Evolutionary conservation across 441 rosid species (phyloP), one percentile per base, ranked within the genome.

Genomic region (Gossypium schwendimanii): DNA sequence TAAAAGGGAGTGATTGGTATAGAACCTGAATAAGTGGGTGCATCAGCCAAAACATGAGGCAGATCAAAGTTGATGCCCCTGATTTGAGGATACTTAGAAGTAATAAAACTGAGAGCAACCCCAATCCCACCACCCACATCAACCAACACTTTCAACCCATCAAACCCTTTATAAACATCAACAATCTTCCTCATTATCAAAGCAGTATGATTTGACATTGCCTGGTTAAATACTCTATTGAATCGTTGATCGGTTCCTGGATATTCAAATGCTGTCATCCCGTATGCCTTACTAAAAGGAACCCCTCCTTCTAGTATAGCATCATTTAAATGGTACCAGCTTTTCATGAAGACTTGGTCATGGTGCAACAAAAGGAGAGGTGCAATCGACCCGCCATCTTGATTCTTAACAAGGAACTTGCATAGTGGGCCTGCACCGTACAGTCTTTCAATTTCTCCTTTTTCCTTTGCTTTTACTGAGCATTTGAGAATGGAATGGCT

Each of bases 111-210:
- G 5, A 81, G 81, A 68, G 81, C 76, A 39, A 71, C 79, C 50
- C 82, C 81, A 69, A 75, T 74, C 24, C 82, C 82, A 53, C 78
- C 86, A 9, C 80, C 79, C 24, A 84, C 78, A 74, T 79, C 83
- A 15, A 84, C 83, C 71, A 81, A 58, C 17, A 78, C 62, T 23
- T 74, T 52, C 31, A 79, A 10, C 1, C 50, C 62, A 69, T 83
- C 77, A 54, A 81, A 83, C 39, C 84, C 86, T 23, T 75, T 64
- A 68, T 84, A 84, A 0, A 59, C 63, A 60, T 81, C 81, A 3
- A 83, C 67, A 36, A 83, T 61, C 64, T 77, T 77, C 4, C 63
- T 73, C 72, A 77, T 73, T 52, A 77, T 71, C 6, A 78, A 53
- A 3, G 80, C 59, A 17, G 83, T 33, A 49, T 77, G 83, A 76